Evolutionary conservation across 2,329 filamentous ascomycete species (phyloP).

Genomic region (Magnaporthiopsis rhizophila): DNA sequence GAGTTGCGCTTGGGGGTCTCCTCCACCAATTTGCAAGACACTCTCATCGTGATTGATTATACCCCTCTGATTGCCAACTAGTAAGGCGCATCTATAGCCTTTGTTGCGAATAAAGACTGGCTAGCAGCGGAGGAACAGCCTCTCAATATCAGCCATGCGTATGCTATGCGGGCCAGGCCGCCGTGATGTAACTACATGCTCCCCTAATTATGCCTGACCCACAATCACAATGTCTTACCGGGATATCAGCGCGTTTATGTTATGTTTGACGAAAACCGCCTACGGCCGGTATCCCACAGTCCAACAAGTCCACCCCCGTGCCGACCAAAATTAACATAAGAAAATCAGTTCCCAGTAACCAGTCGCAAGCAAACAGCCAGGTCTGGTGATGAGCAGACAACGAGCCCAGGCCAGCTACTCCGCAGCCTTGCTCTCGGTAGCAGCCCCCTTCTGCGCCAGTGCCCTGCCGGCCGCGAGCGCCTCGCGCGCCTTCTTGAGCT

Average conservation of each 20-base stretch:
- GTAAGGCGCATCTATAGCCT: neutral
- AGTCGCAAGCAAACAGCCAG: neutral
- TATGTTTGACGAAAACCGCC: neutral
- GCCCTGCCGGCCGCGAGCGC: constrained; percentile 41
- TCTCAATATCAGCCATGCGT: neutral
- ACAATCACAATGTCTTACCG: neutral
- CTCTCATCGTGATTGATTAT: neutral
- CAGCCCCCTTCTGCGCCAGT: constrained; percentile 8
- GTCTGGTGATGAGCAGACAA: neutral
- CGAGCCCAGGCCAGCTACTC: constrained; percentile 13
- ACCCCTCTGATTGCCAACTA: neutral
- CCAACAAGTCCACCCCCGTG: too few relatives aligned
- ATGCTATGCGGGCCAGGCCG: neutral
- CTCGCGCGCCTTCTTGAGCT: constrained; percentile 48
- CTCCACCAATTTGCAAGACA: neutral
- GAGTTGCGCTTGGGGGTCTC: too few relatives aligned
- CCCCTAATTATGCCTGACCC: neutral
- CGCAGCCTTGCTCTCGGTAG: constrained; percentile 11
- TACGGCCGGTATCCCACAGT: neutral
- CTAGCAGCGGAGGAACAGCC: neutral
- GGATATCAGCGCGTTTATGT: neutral
- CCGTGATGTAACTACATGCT: neutral
- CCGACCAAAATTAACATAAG: neutral
- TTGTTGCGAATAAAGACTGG: neutral
- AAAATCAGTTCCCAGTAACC: neutral